These are phyloP conservation scores for Pythium insidiosum DNA, from an alignment of 352 stramenopile species.

Conservation along the genomic window DNA sequence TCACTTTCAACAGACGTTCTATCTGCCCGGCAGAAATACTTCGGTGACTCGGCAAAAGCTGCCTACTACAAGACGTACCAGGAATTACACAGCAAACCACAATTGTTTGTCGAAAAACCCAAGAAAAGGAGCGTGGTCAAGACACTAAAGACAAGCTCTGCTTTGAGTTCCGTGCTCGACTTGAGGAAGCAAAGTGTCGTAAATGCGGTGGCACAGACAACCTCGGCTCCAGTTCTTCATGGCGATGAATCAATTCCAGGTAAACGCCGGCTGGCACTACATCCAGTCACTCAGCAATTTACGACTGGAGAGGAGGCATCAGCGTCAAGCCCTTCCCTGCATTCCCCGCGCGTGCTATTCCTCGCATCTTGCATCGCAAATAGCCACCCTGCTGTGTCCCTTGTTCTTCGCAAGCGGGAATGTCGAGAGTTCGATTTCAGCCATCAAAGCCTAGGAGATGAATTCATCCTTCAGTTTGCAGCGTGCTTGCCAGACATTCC, in stretches of 20 bases:
- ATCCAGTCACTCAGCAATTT: conserved; percentile 2
- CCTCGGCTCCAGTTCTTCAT: not conserved
- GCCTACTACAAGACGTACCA: conserved; percentile 54
- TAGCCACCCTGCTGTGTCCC: conserved; percentile 28
- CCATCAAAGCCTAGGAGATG: conserved; percentile 52
- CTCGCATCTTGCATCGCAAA: conserved; percentile 37
- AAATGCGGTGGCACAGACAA: conserved; percentile 1
- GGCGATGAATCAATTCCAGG: not conserved
- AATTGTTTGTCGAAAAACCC: conserved; percentile 36
- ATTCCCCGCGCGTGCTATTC: conserved; percentile 45
- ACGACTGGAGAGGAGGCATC: not conserved
- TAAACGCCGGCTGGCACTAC: conserved; percentile 8
- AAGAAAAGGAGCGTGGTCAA: conserved; percentile 7
- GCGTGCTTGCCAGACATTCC: conserved; percentile 48
- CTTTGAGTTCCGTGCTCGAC: conserved; percentile 9
- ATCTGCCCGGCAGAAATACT: no score
- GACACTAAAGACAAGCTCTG: conserved; percentile 11
- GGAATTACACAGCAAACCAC: conserved; percentile 44
- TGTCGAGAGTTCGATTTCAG: conserved; percentile 42
- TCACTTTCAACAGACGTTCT: no score
- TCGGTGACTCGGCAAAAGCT: conserved; percentile 25
- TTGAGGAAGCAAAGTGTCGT: conserved; percentile 11
- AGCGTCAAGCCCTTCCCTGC: conserved; percentile 14
- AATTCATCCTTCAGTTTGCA: conserved; percentile 52
- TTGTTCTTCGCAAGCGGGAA: conserved; percentile 40